Evolutionary conservation across 768 basidiomycete genomes (phyloP), one percentile per base, ranked within the genome.

Genomic region (Naganishia antarctica): DNA sequence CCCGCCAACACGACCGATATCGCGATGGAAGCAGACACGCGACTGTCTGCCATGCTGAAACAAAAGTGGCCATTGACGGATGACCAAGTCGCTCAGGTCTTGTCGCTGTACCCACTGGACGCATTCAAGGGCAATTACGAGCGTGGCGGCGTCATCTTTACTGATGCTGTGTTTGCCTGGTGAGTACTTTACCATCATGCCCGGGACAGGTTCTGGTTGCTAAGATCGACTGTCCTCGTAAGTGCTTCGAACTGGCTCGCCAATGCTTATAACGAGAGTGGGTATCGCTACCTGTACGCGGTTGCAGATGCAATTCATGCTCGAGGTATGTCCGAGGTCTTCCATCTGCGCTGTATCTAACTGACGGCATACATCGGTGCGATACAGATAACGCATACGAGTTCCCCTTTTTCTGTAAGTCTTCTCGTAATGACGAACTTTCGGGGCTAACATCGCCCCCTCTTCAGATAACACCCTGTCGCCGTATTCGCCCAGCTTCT

Each of bases 401-500:
- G 47, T 62, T 62, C 25, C 61, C 61, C 9, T 62, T 62, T 29
- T 62, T 62, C 61, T 62, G 61, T 62, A n/a, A 40, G 61, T 28
- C 43, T 16, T 18, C 16, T 2, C 44, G 25, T 4, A 8, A 26
- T 50, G 29, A 8, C 21, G 1, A 9, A 28, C 23, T 34, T 46
- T 8, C 8, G 11, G 23, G n/a, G 29, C 49, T 53, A 9, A 53
- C 23, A 6, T 23, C 8, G 1, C 26, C 40, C 28, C 21, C 28
- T 40, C 4, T 26, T 11, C 15, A 62, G 61, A 62, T 40, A 62
- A 62, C 45, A 62, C 61, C 31, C 32, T 62, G 12, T 46, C 61
- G 18, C 61, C 61, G 18, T 47, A 31, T 26, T 62, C 61, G 21
- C 61, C 61, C 25, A 47, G 26, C 45, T 48, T 62, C 13, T 62